phyloP scores from a whole-genome alignment of 2,329 filamentous ascomycete species.

The Colletotrichum incanum region DNA sequence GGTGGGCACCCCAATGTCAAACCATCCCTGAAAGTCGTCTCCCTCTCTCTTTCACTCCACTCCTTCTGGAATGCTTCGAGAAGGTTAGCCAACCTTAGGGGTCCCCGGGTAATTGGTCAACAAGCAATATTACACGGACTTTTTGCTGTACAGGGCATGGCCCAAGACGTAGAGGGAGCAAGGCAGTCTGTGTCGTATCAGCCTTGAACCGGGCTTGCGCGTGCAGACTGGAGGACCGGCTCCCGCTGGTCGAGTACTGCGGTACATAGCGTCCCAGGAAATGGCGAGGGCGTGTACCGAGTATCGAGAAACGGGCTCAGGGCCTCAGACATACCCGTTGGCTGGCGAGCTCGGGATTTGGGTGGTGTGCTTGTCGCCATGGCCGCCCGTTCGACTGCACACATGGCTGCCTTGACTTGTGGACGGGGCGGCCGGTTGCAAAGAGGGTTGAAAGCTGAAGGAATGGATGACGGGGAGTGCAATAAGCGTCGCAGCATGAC shows the following conservation, averaged over 20 bases:
- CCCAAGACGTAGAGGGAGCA: neutral
- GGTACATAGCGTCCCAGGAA: neutral
- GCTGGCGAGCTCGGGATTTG: slow-evolving; percentile 1
- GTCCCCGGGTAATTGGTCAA: slow-evolving; percentile 28
- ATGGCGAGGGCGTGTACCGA: slow-evolving; percentile 1
- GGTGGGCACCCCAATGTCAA: slow-evolving; percentile 32
- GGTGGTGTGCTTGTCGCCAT: slow-evolving; percentile 34
- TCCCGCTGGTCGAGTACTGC: neutral
- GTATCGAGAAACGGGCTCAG: neutral
- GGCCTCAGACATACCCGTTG: slow-evolving; percentile 9
- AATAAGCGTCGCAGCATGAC: slow-evolving; percentile 23
- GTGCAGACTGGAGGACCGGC: slow-evolving; percentile 11
- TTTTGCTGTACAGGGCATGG: slow-evolving; percentile 31
- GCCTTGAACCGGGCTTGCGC: slow-evolving; percentile 35
- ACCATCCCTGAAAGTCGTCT: slow-evolving; percentile 30
- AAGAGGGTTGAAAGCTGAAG: neutral
- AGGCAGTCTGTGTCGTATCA: slow-evolving; percentile 37
- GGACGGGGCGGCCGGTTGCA: slow-evolving; percentile 13
- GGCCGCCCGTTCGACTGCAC: slow-evolving; percentile 34
- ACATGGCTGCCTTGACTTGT: slow-evolving; percentile 27
- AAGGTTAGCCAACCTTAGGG: slow-evolving; percentile 34
- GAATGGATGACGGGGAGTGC: slow-evolving; percentile 7
- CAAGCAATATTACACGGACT: slow-evolving; percentile 42
- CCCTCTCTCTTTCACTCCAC: slow-evolving; percentile 14
- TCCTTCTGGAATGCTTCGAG: slow-evolving; percentile 43